Evolutionary conservation across 768 basidiomycete species (phyloP).

Genomic region (Russula griseocarnosa): DNA sequence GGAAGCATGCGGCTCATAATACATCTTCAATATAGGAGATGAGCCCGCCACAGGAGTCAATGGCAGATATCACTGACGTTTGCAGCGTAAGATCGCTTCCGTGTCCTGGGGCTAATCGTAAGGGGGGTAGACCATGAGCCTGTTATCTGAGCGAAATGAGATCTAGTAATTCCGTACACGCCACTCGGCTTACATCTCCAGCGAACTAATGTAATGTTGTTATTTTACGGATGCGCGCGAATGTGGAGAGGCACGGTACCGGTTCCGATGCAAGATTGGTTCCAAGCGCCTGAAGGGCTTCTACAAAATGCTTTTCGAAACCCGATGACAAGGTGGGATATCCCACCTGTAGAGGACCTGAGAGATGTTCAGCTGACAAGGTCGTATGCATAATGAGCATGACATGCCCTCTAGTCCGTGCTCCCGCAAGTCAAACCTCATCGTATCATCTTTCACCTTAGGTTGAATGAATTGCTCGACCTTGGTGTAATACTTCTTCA

Average conservation of each 20-base stretch:
- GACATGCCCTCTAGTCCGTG: conserved; percentile 17
- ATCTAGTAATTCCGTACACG: neutral
- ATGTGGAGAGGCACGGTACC: conserved; percentile 1
- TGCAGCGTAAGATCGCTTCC: conserved; percentile 20
- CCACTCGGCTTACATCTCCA: conserved; percentile 19
- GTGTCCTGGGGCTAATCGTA: conserved; percentile 7
- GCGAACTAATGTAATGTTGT: conserved; percentile 15
- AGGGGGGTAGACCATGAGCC: conserved; percentile 18
- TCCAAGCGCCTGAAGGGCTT: conserved; percentile 6
- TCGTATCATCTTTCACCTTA: neutral
- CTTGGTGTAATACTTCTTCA: conserved; percentile 27
- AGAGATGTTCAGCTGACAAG: neutral
- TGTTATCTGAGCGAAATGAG: conserved; percentile 13
- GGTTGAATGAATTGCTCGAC: conserved; percentile 22
- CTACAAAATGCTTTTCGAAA: conserved; percentile 13
- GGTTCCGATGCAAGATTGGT: conserved; percentile 5
- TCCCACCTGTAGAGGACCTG: conserved; percentile 21
- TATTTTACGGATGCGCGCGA: neutral
- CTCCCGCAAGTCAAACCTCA: conserved; percentile 15
- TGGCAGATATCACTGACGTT: conserved; percentile 11
- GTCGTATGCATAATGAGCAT: neutral
- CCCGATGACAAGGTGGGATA: conserved; percentile 10
- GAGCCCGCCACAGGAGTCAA: neutral
- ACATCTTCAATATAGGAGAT: conserved; percentile 12
- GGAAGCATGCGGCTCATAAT: conserved; percentile 29